phyloP scores from a whole-genome alignment of 2,329 filamentous ascomycete species.

The Fragosphaeria purpurea region DNA sequence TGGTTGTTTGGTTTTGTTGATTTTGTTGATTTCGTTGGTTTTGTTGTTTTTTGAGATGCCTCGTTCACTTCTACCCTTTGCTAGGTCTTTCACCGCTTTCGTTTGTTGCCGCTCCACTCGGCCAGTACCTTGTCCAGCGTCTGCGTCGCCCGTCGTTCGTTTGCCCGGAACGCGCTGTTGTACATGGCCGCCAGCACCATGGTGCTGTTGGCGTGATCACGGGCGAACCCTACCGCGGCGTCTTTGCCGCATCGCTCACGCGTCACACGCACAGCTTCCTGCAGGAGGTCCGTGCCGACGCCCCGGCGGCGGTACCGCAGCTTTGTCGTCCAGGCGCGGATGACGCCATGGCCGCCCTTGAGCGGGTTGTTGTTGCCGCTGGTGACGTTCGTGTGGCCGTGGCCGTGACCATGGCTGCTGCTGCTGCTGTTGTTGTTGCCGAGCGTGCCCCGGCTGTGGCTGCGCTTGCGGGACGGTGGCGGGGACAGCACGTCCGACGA shows the following conservation, averaged over 20 bases:
- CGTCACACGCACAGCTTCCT: conserved; percentile 60
- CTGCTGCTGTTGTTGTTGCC: conserved; percentile 7
- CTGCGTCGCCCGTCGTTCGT: conserved; percentile 47
- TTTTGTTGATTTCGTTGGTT: neutral
- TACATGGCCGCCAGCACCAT: conserved; percentile 54
- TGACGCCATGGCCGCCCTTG: conserved; percentile 55
- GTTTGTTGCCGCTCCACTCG: conserved; percentile 36
- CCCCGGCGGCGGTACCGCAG: conserved; percentile 60
- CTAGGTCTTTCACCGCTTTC: conserved; percentile 27
- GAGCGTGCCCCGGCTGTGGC: neutral
- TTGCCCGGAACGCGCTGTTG: conserved; percentile 48
- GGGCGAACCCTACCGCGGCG: conserved; percentile 60
- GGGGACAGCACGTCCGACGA: neutral
- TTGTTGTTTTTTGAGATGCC: neutral
- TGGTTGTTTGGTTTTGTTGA: neutral
- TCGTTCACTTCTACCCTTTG: neutral
- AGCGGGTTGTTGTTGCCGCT: conserved; percentile 27
- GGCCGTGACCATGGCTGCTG: conserved; percentile 7
- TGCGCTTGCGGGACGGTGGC: conserved; percentile 1
- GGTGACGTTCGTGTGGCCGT: conserved; percentile 13
- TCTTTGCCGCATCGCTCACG: conserved; percentile 59
- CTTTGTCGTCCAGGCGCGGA: conserved; percentile 75
- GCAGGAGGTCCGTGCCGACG: conserved; percentile 61
- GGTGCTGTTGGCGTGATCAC: conserved; percentile 65
- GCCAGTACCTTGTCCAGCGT: conserved; percentile 41